Evolutionary conservation across 2,329 filamentous ascomycete species (phyloP).

Genomic region (Trichophyton benhamiae): DNA sequence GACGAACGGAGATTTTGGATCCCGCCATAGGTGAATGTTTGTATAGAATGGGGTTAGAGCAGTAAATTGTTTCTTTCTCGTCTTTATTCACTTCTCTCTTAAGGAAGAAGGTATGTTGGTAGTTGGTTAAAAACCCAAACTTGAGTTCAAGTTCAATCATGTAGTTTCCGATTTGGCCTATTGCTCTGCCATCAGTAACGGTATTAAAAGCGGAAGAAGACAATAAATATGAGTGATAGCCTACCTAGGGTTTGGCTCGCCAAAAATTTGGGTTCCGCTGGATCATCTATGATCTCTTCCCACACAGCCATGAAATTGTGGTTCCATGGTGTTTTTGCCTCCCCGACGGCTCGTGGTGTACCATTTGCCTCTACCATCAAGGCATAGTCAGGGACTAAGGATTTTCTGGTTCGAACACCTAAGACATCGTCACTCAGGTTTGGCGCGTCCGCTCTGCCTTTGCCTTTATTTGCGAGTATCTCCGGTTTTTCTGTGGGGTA

Average conservation of each 20-base stretch:
- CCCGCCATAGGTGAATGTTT: neutral
- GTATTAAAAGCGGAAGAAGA: neutral
- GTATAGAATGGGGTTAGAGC: neutral
- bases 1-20: slow-evolving; percentile 6
- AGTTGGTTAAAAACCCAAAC: slow-evolving; percentile 10
- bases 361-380: slow-evolving; percentile 3
- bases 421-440: neutral
- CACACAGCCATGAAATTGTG: slow-evolving; percentile 4
- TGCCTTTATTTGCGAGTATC: neutral
- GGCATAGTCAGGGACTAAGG: slow-evolving; percentile 8
- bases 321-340: slow-evolving; percentile 10
- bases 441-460: neutral
- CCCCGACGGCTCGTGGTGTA: slow-evolving; percentile 1
- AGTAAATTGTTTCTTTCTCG: neutral
- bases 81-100: neutral
- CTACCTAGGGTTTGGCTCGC: neutral
- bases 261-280: neutral
- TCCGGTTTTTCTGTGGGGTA: neutral
- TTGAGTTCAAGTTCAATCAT: slow-evolving; percentile 8
- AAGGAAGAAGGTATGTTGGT: slow-evolving; percentile 6
- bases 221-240: neutral
- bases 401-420: slow-evolving; percentile 2
- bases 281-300: neutral
- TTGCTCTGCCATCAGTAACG: neutral
- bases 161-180: slow-evolving; percentile 11